Evolutionary conservation across 192 early-diverging fungal genomes (phyloP), one percentile per base, ranked within the genome.

Genomic region (Coemansia asiatica): DNA sequence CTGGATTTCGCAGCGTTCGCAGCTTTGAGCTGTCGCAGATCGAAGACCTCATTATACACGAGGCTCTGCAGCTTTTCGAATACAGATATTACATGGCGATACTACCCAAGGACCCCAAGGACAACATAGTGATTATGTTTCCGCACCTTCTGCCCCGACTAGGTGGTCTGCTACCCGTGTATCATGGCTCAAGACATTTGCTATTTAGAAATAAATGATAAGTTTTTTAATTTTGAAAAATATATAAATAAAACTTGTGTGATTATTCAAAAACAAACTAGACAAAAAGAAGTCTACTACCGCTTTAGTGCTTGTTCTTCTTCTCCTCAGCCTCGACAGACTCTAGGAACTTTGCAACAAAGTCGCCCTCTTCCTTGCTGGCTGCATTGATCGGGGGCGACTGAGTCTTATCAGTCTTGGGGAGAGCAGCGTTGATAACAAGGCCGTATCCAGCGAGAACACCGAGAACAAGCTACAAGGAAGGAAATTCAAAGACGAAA

Each of bases 301-400:
- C 31, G 31, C 2, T 36, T 33, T 71, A 71, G 58, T 71, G 69
- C 28, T 64, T 33, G 2, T 58, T 29, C 56, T 66, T 66, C 50
- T 70, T 67, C 48, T 83, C 73, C 18, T 83, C 82, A 28, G 70
- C 71, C 57, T 83, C 82, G 21, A 75, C 66, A 6, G 71, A 61
- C 71, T 83, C 79, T 7, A 83, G 68, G 71, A 84, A 84, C 56
- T 84, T 74, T 51, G 77, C 68, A 44, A 84, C 71, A 59, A 74
- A 84, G 56, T 74, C 69, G 64, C 65, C 64, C 62, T 84, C 82
- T 25, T 84, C 82, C 18, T 70, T 47, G 61, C 66, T 77, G 18
- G 74, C 65, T 16, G 74, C 72, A 31, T 71, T 74, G 69, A 84
- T 84, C 8, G 76, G 82, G 9, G 82, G 77, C 23, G 51, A 47